phyloP scores from a whole-genome alignment of 2,329 filamentous ascomycete genomes.

The Alternaria rosae region DNA sequence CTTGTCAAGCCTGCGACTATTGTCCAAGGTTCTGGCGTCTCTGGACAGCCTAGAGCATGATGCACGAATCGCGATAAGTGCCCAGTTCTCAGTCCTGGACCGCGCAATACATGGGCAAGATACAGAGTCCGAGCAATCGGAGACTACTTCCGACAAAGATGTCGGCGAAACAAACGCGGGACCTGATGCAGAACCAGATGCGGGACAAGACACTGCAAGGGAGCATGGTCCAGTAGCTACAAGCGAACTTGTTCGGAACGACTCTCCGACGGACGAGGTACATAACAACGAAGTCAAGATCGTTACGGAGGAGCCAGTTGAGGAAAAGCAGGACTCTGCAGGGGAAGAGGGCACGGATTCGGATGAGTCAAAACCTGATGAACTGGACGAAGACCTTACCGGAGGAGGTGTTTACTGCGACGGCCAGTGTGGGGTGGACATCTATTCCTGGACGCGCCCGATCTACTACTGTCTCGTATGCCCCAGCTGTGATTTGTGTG shows the following conservation, averaged over 20 bases:
- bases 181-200: background rate
- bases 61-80: background rate
- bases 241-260: background rate
- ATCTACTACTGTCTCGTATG: conserved; percentile 6
- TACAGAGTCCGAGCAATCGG: background rate
- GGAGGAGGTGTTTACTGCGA: background rate
- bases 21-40: background rate
- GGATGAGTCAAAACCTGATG: too few species aligned
- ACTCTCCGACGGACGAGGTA: background rate
- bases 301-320: background rate
- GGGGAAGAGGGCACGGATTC: too few species aligned
- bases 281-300: background rate
- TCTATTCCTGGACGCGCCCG: background rate
- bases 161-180: background rate
- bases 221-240: too few species aligned
- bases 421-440: background rate
- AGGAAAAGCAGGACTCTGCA: background rate
- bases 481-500: background rate
- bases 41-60: background rate
- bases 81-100: background rate
- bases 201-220: too few species aligned
- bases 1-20: background rate
- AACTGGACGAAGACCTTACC: background rate
- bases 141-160: background rate
- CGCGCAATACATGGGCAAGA: background rate